A percentile compares a stretch with the other conserved stretches of the same genome.
These are phyloP conservation scores for Exophiala sp. DNA, from an alignment of 2,329 filamentous ascomycete species.

Conservation along the genomic window DNA sequence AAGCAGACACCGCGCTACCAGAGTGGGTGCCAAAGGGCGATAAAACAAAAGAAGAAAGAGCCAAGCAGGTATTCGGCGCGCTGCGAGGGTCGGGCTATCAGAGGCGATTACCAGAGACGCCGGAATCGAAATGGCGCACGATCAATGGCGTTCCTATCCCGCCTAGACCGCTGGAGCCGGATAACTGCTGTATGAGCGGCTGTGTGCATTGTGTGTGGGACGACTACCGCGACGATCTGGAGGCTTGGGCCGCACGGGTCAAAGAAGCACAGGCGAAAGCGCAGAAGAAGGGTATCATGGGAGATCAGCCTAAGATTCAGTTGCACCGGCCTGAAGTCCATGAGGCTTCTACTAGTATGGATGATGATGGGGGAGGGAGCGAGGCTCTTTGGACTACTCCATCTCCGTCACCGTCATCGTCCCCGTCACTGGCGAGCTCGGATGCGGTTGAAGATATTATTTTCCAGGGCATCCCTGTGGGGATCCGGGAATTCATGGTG, in stretches of 20 bases:
- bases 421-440: too few relatives aligned
- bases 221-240: constrained; percentile 80
- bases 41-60: constrained; percentile 40
- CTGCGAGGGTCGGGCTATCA: constrained; percentile 68
- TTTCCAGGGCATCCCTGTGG: constrained; percentile 77
- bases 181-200: constrained; percentile 98
- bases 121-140: constrained; percentile 50
- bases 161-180: constrained; percentile 78
- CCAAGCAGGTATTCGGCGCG: constrained; percentile 74
- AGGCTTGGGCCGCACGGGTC: constrained; percentile 70
- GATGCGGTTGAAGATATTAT: constrained; percentile 47
- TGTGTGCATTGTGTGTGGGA: constrained; percentile 99
- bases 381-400: constrained; percentile 58
- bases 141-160: constrained; percentile 79
- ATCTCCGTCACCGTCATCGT: constrained; percentile 30
- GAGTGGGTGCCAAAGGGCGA: constrained; percentile 22
- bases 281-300: constrained; percentile 6
- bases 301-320: constrained; percentile 28
- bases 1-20: constrained; percentile 18
- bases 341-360: constrained; percentile 58
- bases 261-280: constrained; percentile 52
- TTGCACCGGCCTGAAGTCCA: constrained; percentile 37
- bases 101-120: constrained; percentile 40
- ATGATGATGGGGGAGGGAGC: constrained; percentile 73
- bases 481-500: constrained; percentile 95